Evolutionary conservation across 768 basidiomycete species (phyloP).

Genomic region (Leccinum ochraceum): DNA sequence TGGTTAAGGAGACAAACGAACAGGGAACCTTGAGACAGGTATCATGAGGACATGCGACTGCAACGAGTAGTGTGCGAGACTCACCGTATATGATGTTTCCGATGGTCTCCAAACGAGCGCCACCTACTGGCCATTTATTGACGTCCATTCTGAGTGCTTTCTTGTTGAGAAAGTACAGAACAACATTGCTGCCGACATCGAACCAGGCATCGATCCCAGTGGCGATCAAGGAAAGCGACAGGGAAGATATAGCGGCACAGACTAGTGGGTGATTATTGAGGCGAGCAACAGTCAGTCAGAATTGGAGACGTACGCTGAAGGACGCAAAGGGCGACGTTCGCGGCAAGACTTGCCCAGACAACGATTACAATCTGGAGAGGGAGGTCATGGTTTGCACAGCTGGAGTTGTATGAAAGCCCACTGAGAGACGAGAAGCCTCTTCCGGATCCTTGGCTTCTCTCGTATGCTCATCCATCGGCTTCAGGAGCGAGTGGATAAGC

Average conservation of each 20-base stretch:
- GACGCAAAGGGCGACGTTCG: constrained; percentile 73
- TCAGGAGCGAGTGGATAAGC: constrained; percentile 86
- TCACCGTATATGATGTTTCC: constrained; percentile 85
- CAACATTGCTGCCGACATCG: constrained; percentile 79
- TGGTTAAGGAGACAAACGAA: constrained; percentile 20
- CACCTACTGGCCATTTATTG: constrained; percentile 92
- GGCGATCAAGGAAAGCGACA: constrained; percentile 84
- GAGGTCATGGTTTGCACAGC: background rate
- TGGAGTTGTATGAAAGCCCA: constrained; percentile 35
- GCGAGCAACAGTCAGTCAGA: background rate
- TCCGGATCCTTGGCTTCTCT: constrained; percentile 75
- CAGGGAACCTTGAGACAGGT: constrained; percentile 45
- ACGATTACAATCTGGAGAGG: constrained; percentile 78
- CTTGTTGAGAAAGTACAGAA: constrained; percentile 76
- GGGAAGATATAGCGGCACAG: constrained; percentile 86
- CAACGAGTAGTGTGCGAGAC: background rate
- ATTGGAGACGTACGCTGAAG: constrained; percentile 54
- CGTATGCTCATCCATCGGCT: constrained; percentile 79
- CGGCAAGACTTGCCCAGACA: constrained; percentile 74
- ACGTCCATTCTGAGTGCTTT: constrained; percentile 70
- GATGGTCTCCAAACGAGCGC: constrained; percentile 84
- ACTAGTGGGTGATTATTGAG: constrained; percentile 44
- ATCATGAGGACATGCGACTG: constrained; percentile 5
- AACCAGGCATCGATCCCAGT: constrained; percentile 88
- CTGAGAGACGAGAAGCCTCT: constrained; percentile 64